Percentiles rank a stretch among this genome's conserved stretches.
These are phyloP conservation scores for Boletus subparvulus DNA, from an alignment of 768 basidiomycete species.

Conservation along the genomic window DNA sequence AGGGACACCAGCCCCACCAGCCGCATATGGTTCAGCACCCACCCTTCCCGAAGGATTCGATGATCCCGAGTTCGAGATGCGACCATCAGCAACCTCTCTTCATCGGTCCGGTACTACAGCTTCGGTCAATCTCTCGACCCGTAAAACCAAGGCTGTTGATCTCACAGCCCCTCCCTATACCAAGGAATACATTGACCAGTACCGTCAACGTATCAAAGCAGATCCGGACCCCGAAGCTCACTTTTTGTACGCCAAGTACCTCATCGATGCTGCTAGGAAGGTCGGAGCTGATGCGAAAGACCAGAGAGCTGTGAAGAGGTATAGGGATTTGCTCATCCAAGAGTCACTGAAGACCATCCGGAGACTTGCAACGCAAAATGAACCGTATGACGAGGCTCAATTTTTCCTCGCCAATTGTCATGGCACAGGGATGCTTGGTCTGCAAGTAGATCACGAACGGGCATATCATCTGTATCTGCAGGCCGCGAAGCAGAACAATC, in stretches of 20 bases:
- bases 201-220: conserved; percentile 93
- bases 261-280: conserved; percentile 96
- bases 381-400: conserved; percentile 93
- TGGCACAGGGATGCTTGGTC: conserved; percentile 92
- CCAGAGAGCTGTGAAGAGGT: conserved; percentile 84
- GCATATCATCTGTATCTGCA: conserved; percentile 97
- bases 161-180: conserved; percentile 84
- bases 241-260: conserved; percentile 96
- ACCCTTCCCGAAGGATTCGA: conserved; percentile 34
- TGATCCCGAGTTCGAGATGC: conserved; percentile 54
- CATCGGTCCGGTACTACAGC: conserved; percentile 57
- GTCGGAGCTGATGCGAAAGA: conserved; percentile 73
- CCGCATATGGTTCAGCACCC: conserved; percentile 22
- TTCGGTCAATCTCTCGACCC: conserved; percentile 55
- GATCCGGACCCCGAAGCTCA: conserved; percentile 99
- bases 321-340: conserved; percentile 79
- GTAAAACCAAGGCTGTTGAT: conserved; percentile 80
- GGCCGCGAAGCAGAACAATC: conserved; percentile 95
- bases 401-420: conserved; percentile 98
- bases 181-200: conserved; percentile 96
- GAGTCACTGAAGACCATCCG: conserved; percentile 93
- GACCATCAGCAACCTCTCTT: conserved; percentile 43
- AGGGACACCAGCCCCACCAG: conserved; percentile 16
- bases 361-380: conserved; percentile 86
- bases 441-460: conserved; percentile 95